Evolutionary conservation across 306 rosid species (phyloP), one percentile per base, ranked within the genome.

Genomic region (Acacia acuminata): DNA sequence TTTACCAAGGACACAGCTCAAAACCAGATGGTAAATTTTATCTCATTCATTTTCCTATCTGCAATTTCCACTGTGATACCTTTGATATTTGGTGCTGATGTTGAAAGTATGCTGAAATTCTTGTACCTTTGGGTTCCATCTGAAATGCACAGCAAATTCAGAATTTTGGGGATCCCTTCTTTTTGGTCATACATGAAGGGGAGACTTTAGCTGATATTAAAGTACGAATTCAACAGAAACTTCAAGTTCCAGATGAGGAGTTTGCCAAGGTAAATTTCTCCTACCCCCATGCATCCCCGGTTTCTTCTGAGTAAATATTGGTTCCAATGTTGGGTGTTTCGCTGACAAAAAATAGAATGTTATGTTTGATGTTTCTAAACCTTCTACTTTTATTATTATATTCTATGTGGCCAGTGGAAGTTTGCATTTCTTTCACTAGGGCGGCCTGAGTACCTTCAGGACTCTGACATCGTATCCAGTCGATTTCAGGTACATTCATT

Each of bases 371-470:
- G 42, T 71, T 13, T 27, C 25, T 64, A 40, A 73, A 56, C 64
- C 61, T 82, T 63, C 24, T 11, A 24, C 36, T 66, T 71, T 7
- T 36, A 38, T 69, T 76, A 2, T 73, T 65, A 65, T 4, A 85
- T 40, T 77, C 42, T 55, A 30, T 70, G 78, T 82, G 82, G 82
- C 70, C 91, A 94, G 98, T 94, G 94, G 98, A 94, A 90, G 82
- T 92, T 94, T 89, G 98, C 98, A 42, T 92, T 92, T 82, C 86
- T 94, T 72, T 92, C 97, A 4, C 85, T 92, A 34, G 98, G 98
- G 82, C 96, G 97, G 70, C 98, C 98, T 24, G 97, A 94, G 69
- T 94, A 94, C 80, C 98, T 94, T 64, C 94, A 88, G 81, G 98
- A 94, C 84, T 77, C 90, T 22, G 98, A 94, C 75, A 75, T 91